Evolutionary conservation across 2,329 filamentous ascomycete species (phyloP), one percentile per base, ranked within the genome.

Genomic region (Triangularia setosa): DNA sequence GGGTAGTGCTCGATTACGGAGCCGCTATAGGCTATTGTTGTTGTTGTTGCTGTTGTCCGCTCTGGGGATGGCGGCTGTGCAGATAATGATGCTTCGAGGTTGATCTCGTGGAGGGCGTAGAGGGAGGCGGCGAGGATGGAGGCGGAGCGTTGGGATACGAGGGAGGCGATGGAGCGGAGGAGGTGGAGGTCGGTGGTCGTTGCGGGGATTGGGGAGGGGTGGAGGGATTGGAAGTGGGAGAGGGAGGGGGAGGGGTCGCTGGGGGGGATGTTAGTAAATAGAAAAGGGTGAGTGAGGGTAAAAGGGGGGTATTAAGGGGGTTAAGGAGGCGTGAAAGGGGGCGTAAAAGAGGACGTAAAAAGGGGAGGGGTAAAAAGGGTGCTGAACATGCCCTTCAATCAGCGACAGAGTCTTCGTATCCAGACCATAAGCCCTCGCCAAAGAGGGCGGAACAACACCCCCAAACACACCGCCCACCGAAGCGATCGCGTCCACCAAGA

Each of bases 1-100:
- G 91, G 90, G 72, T 93, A 94, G 70, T 89, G 88, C 76, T 93
- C 90, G 60, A 93, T 87, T 58, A 94, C 90, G 27, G 88, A 90
- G 54, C 91, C 91, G 72, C 92, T 93, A 76, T 89, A 93, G 3
- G 89, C 89, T n/a, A 94, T 85, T 1, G 84, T 82, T 2, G 85
- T 87, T 18, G 11, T 64, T 52, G 28, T 73, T 66, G 25, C 73
- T 72, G 7, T 83, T 73, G 53, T 78, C 75, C 1, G 78, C 78
- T 67, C 84, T 83, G 35, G 35, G 4, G 35, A 4, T n/a, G 35
- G 35, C 5, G 80, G 79, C 65, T 84, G 0, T 81, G 79, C 30
- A 70, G 71, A 4, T 60, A 35, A 9, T 64, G 59, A 2, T 0
- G 84, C 78, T 35, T 83, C 81, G 9, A 73, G 67, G 60, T 80